A percentile compares a stretch with the other conserved stretches of the same genome.
Evolutionary conservation across 331 rosid species (phyloP).

Genomic region (Pyracantha coccinea): DNA sequence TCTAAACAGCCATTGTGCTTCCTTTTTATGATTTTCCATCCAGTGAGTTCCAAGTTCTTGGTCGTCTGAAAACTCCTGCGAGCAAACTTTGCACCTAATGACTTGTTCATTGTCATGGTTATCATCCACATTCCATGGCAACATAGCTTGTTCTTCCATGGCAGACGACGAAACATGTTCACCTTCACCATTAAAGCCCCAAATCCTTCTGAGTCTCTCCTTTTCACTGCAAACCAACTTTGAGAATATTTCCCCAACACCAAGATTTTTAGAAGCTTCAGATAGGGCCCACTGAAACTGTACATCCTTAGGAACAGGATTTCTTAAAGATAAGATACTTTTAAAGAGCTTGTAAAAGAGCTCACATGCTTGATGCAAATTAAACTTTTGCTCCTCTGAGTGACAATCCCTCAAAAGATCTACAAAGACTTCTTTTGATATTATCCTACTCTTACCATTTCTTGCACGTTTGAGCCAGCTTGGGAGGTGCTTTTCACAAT

Average conservation of each 20-base stretch:
- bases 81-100: slow-evolving; percentile 80
- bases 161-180: slow-evolving; percentile 23
- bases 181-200: slow-evolving; percentile 68
- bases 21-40: slow-evolving; percentile 95
- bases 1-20: slow-evolving; percentile 98
- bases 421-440: slow-evolving; percentile 83
- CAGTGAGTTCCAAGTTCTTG: slow-evolving; percentile 81
- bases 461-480: slow-evolving; percentile 99
- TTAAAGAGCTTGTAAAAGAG: slow-evolving; percentile 88
- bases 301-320: slow-evolving; percentile 90
- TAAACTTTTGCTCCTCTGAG: slow-evolving; percentile 53
- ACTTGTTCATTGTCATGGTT: slow-evolving; percentile 21
- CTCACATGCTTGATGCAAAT: slow-evolving; percentile 89
- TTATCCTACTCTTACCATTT: slow-evolving; percentile 93
- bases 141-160: slow-evolving; percentile 44
- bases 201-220: slow-evolving; percentile 54
- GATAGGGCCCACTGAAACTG: slow-evolving; percentile 95
- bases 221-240: slow-evolving; percentile 76
- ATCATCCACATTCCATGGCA: slow-evolving; percentile 37
- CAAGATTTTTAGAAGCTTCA: slow-evolving; percentile 76
- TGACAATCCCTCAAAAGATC: slow-evolving; percentile 71
- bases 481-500: slow-evolving; percentile 90
- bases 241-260: slow-evolving; percentile 56
- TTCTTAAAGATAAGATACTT: slow-evolving; percentile 84
- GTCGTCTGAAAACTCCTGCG: slow-evolving; percentile 55